Percentiles rank a stretch among this genome's conserved stretches.
These are phyloP conservation scores for Gnomoniopsis sp. DNA, from an alignment of 2,329 filamentous ascomycete genomes.

Conservation along the genomic window DNA sequence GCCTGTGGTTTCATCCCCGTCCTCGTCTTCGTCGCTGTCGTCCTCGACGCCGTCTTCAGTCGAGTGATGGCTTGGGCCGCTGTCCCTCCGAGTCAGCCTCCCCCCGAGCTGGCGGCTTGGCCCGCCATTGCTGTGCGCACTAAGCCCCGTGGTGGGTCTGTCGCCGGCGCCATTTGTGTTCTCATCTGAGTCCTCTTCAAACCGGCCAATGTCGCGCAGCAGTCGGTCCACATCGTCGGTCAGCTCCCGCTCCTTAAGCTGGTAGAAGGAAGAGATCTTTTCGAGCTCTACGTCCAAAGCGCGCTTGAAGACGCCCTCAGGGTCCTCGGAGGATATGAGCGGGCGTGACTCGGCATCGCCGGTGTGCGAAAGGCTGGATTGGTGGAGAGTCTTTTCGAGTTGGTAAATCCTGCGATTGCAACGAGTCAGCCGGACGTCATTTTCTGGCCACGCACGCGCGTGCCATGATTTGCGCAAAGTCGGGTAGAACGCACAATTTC, in stretches of 20 bases:
- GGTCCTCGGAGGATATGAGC: constrained; percentile 69
- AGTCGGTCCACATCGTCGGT: constrained; percentile 75
- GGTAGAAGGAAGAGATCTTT: constrained; percentile 90
- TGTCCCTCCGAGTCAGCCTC: constrained; percentile 26
- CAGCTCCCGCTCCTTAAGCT: constrained; percentile 84
- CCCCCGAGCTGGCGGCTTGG: constrained; percentile 25
- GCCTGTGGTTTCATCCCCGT: constrained; percentile 57
- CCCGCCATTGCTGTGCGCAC: constrained; percentile 20
- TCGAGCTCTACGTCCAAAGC: constrained; percentile 87
- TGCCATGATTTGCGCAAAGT: not conserved
- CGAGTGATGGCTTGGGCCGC: constrained; percentile 41
- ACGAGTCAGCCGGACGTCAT: constrained; percentile 6
- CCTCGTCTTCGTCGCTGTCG: constrained; percentile 60
- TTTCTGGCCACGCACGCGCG: not conserved
- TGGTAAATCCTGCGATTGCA: constrained; percentile 71
- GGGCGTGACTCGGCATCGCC: constrained; percentile 79
- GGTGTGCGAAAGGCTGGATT: constrained; percentile 43
- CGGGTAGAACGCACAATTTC: constrained; percentile 71
- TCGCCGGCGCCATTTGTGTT: constrained; percentile 27
- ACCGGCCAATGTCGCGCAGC: constrained; percentile 68
- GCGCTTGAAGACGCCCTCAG: constrained; percentile 76
- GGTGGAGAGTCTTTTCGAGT: constrained; percentile 81
- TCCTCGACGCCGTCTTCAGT: constrained; percentile 59
- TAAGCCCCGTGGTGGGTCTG: constrained; percentile 23
- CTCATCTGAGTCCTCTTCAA: constrained; percentile 56